These are phyloP conservation scores for Aspergillus japonicus DNA, from an alignment of 2,329 filamentous ascomycete species.

Conservation along the genomic window DNA sequence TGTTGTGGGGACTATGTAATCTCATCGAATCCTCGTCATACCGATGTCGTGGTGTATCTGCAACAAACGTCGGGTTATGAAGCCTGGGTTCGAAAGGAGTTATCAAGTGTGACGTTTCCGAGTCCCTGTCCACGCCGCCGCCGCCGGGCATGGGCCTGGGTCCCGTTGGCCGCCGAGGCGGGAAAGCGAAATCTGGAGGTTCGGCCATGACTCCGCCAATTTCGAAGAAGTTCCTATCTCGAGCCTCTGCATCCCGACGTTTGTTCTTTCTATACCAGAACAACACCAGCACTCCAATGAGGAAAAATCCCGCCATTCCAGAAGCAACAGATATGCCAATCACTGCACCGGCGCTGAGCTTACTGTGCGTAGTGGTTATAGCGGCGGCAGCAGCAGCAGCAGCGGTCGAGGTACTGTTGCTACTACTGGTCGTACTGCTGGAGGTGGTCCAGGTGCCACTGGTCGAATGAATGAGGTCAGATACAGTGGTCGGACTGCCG, in stretches of 20 bases:
- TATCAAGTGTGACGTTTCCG: constrained; percentile 23
- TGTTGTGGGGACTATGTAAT: constrained; percentile 21
- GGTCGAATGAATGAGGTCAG: neutral
- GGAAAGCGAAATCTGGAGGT: constrained; percentile 31
- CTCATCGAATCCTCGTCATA: constrained; percentile 4
- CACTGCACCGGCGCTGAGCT: constrained; percentile 31
- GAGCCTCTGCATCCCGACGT: constrained; percentile 21
- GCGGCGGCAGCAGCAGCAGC: neutral
- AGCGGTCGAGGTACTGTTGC: neutral
- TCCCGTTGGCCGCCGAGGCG: constrained; percentile 24
- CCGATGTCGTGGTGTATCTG: constrained; percentile 17
- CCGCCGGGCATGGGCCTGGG: constrained; percentile 13
- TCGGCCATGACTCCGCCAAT: constrained; percentile 42
- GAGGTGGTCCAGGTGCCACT: neutral
- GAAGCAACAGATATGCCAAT: constrained; percentile 40
- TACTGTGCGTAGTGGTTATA: constrained; percentile 11
- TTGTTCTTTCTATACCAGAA: constrained; percentile 32
- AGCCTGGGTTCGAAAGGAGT: constrained; percentile 18
- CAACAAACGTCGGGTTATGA: constrained; percentile 21
- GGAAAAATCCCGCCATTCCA: constrained; percentile 35
- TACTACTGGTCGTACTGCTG: constrained; percentile 12
- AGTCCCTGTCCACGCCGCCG: constrained; percentile 7
- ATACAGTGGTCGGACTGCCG: neutral
- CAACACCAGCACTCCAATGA: constrained; percentile 34
- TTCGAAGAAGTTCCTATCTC: constrained; percentile 34